These are phyloP conservation scores for Saccharomyces cerevisiae DNA, from an alignment of 805 yeast genomes.

Conservation along the genomic window DNA sequence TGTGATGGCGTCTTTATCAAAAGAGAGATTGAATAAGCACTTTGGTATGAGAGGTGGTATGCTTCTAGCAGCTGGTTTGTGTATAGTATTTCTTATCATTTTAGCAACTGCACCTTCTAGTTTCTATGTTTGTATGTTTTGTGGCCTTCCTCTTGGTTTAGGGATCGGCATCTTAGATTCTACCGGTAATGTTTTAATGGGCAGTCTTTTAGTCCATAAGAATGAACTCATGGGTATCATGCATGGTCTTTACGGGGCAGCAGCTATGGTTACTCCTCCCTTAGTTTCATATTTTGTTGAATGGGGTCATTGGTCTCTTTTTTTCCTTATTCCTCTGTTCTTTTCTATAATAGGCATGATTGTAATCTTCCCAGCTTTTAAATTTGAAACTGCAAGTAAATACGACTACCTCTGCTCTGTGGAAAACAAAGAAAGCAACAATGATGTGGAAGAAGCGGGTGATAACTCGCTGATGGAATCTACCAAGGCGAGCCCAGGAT, in stretches of 20 bases:
- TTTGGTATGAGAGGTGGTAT: slow-evolving; percentile 28
- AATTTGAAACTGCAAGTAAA: slow-evolving; percentile 34
- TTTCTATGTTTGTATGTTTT: slow-evolving; percentile 17
- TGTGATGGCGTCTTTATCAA: slow-evolving; percentile 23
- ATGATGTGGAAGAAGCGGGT: slow-evolving; percentile 5
- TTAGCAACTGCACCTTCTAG: slow-evolving; percentile 20
- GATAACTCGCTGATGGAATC: background rate
- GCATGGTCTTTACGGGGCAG: slow-evolving; percentile 67
- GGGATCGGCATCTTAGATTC: slow-evolving; percentile 31
- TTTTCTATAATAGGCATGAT: slow-evolving; percentile 29
- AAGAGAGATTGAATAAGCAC: slow-evolving; percentile 21
- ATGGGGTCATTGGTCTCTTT: slow-evolving; percentile 24
- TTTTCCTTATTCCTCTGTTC: slow-evolving; percentile 30
- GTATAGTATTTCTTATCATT: slow-evolving; percentile 14
- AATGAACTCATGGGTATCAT: slow-evolving; percentile 51
- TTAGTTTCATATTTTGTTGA: slow-evolving; percentile 40
- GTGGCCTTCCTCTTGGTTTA: slow-evolving; percentile 29
- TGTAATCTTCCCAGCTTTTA: slow-evolving; percentile 38
- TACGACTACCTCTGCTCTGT: slow-evolving; percentile 24
- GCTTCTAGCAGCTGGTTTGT: slow-evolving; percentile 13
- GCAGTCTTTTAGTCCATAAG: slow-evolving; percentile 35
- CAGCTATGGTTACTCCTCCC: slow-evolving; percentile 64
- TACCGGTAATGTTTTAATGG: slow-evolving; percentile 27
- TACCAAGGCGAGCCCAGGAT: background rate
- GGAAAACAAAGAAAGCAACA: slow-evolving; percentile 9